Evolutionary conservation across 306 rosid genomes (phyloP).

Genomic region (Argentina anserina): DNA sequence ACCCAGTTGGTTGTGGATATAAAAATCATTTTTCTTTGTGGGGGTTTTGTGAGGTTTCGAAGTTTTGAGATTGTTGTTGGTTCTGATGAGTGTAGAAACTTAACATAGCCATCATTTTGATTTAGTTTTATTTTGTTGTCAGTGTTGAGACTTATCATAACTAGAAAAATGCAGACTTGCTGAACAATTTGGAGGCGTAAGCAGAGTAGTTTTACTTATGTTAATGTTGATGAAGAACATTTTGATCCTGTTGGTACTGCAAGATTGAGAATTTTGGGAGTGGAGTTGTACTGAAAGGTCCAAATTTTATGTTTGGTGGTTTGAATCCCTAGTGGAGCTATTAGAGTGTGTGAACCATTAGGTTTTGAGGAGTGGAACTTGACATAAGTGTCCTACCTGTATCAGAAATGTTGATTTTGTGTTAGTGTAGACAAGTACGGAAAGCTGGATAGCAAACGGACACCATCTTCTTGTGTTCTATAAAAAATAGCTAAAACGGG

Average conservation of each 20-base stretch:
- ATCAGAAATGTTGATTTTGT: slow-evolving; percentile 2
- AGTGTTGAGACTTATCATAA: slow-evolving; percentile 1
- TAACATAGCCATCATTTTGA: not conserved
- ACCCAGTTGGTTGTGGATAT: not conserved
- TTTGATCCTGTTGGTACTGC: not conserved
- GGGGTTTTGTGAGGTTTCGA: not conserved
- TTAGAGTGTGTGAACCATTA: not conserved
- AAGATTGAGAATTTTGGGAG: not conserved
- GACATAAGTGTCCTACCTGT: slow-evolving; percentile 13
- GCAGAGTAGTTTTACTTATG: not conserved
- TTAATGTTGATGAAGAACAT: not conserved
- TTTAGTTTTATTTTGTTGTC: not conserved
- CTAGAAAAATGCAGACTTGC: slow-evolving; percentile 1
- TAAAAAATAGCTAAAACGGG: slow-evolving; percentile 90
- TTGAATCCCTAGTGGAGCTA: not conserved
- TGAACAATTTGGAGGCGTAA: slow-evolving; percentile 9
- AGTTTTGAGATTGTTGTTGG: not conserved
- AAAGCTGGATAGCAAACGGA: slow-evolving; percentile 35
- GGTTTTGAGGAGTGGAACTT: not conserved
- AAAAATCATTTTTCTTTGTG: slow-evolving; percentile 6
- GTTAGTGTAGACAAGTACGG: slow-evolving; percentile 9
- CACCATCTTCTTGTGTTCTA: slow-evolving; percentile 29
- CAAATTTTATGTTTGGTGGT: not conserved
- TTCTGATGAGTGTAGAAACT: not conserved
- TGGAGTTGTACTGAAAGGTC: not conserved